These are phyloP conservation scores for Plasmodium berghei DNA, from an alignment of 169 alveolate genomes.

Conservation along the genomic window DNA sequence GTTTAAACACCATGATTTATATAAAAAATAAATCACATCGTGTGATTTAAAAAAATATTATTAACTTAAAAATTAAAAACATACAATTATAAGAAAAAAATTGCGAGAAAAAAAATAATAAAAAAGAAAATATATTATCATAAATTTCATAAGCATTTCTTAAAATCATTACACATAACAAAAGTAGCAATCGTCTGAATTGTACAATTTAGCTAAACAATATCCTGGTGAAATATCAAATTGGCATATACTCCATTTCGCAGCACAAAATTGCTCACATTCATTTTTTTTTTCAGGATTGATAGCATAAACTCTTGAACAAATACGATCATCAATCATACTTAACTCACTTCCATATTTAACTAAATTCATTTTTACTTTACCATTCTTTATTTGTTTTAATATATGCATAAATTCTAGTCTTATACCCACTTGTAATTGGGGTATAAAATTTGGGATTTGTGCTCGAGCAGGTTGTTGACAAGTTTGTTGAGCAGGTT, in stretches of 20 bases:
- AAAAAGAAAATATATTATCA: not conserved
- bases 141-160: not conserved
- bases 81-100: too few species aligned
- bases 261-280: not conserved
- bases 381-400: conserved; percentile 13
- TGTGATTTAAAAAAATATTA: too few species aligned
- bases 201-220: conserved; percentile 6
- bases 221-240: conserved; percentile 5
- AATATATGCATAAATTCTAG: conserved; percentile 8
- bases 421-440: not conserved
- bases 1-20: too few species aligned
- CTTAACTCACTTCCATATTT: not conserved
- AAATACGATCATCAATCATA: not conserved
- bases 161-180: conserved; percentile 17
- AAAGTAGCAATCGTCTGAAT: conserved; percentile 10
- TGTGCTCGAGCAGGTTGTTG: not conserved
- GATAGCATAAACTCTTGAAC: conserved; percentile 13
- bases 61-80: too few species aligned
- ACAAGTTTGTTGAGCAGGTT: not conserved
- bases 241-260: not conserved
- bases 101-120: not conserved
- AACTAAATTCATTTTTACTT: conserved; percentile 1
- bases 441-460: not conserved
- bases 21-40: too few species aligned
- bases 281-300: not conserved